Base-by-base conservation (phyloP, 805 yeast species). In the Debaryomyces maramus region DNA sequence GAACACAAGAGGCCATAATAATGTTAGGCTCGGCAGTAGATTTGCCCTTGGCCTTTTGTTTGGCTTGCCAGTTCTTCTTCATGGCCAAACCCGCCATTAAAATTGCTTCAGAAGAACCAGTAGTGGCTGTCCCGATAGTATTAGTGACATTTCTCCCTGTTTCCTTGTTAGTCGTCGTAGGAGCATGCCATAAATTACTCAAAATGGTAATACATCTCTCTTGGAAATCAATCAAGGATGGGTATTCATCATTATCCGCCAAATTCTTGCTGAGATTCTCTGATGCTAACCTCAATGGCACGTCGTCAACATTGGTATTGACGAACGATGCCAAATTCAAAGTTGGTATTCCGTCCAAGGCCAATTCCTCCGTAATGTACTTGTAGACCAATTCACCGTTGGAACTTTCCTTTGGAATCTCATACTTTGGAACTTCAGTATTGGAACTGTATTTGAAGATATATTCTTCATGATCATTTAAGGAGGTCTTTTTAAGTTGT, bases 231-330 rank as follows among this genome's bases (percentile, higher is more conserved):
- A 86, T 70, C 60, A 89, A 61, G 34, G 89, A 84, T 7, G 97
- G 97, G 60, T 89, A 89, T 70, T 89, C 97, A 59, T 90, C 97
- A 52, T 84, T 83, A 63, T 89, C 97, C 6, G 97, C 96, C 54
- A 89, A 70, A 62, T 89, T 89, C 72, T 90, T 89, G 50, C 86
- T 82, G 44, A 88, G 52, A 60, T 89, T 89, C 60, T 86, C 90
- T 18, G 59, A 34, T 40, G 83, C 75, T 49, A 89, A 72, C 47
- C 70, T 68, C 42, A 51, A 40, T 22, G 64, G 64, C 28, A 31
- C 43, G 14, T 64, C 62, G 39, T 79, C 79, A 16, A 83, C 56
- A 48, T 70, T 75, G 6, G 96, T 89, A 65, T 86, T 87, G 47
- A 89, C 97, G 58, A 89, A 89, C 21, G 91, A 83, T 3, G 97